Evolutionary conservation across 768 basidiomycete species (phyloP).

Genomic region (Naganishia vaughanmartiniae): DNA sequence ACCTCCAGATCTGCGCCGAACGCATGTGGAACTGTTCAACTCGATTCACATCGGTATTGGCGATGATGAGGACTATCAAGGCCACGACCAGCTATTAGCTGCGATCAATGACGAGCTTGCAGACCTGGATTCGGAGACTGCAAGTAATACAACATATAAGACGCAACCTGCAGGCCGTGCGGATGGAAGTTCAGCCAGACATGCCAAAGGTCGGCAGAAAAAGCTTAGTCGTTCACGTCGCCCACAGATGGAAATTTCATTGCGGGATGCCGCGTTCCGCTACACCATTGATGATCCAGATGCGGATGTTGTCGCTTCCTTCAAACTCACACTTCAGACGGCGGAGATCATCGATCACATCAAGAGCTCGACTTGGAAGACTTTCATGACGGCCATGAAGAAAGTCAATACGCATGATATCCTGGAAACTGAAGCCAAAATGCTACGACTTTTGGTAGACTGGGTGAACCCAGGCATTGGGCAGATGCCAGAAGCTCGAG

Average conservation of each 20-base stretch:
- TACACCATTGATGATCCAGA: neutral
- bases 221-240: slow-evolving; percentile 5
- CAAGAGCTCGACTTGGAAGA: slow-evolving; percentile 97
- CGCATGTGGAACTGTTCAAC: slow-evolving; percentile 80
- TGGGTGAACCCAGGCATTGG: slow-evolving; percentile 64
- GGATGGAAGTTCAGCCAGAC: slow-evolving; percentile 29
- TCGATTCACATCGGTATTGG: slow-evolving; percentile 91
- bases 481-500: slow-evolving; percentile 65
- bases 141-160: slow-evolving; percentile 12
- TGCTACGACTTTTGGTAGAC: slow-evolving; percentile 82
- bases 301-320: slow-evolving; percentile 3
- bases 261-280: slow-evolving; percentile 2
- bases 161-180: neutral
- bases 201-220: slow-evolving; percentile 34
- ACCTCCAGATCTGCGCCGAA: slow-evolving; percentile 59
- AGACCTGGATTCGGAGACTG: slow-evolving; percentile 62
- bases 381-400: slow-evolving; percentile 73
- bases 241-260: slow-evolving; percentile 26
- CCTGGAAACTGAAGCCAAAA: slow-evolving; percentile 82
- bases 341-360: slow-evolving; percentile 94
- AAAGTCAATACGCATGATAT: neutral
- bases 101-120: slow-evolving; percentile 89
- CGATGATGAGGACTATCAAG: slow-evolving; percentile 68
- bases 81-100: slow-evolving; percentile 73
- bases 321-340: slow-evolving; percentile 57